Evolutionary conservation across 148 eudicot species (phyloP), one percentile per base, ranked within the genome.

Genomic region (Camellia japonica): DNA sequence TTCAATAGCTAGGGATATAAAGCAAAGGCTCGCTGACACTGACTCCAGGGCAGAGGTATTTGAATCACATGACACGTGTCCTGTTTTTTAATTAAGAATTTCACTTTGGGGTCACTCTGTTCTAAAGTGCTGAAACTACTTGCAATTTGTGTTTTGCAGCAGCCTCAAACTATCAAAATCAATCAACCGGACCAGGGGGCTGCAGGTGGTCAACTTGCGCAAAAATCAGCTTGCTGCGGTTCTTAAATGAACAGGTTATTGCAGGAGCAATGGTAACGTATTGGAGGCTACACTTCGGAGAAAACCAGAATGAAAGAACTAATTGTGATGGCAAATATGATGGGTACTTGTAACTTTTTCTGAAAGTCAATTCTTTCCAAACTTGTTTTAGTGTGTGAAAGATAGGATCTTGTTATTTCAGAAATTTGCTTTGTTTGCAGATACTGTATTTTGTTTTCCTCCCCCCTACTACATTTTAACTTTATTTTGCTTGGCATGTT

Each of bases 1-100:
- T 81, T 94, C 98, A 82, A 92, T 94, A 77, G 98, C 89, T 30
- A 91, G 90, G 85, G 95, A 93, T 85, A 94, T 94, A 62, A 94
- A 94, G 88, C 95, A 94, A 86, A 88, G 98, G 86, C 97, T 94
- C 62, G 90, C 97, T 61, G 97, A 93, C 81, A 80, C 93, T 4
- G 98, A 94, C 87, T 75, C 91, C 63, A 91, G 65, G 85, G 86
- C 93, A 42, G 97, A 93, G 93, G 98, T 94, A 89, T 47, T 70
- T 51, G n/a, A 46, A 58, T 67, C 38, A 30, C 38, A 54, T n/a
- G 0, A n/a, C 38, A 30, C 38, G 1, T 30, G 38, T 30, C 38
- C 1, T 30, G 38, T 30, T 1, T 30, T 30, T 30, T 30, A 30
- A 30, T 30, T 30, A 30, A 30, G 38, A 30, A 30, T 30, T 30